Evolutionary conservation across 305 asterid genomes (phyloP).

Genomic region (Fraxinus dipetala): DNA sequence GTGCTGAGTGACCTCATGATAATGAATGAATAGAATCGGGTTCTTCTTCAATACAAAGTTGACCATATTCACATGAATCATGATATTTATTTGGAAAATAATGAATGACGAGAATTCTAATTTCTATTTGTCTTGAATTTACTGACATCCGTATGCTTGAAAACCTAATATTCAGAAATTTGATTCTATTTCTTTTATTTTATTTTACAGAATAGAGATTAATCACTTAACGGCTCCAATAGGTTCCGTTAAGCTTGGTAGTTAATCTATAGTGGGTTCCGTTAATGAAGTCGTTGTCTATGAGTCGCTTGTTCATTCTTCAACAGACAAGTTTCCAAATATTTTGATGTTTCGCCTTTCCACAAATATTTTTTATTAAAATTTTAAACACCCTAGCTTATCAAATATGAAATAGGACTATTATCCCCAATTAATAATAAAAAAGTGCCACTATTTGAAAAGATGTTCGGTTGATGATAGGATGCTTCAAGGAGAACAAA

Average conservation of each 20-base stretch:
- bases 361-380: background rate
- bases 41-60: background rate
- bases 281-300: too few relatives aligned
- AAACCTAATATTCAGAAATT: background rate
- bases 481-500: background rate
- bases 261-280: background rate
- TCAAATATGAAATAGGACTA: background rate
- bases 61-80: background rate
- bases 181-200: background rate
- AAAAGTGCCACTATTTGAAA: background rate
- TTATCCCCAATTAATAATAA: background rate
- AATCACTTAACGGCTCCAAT: background rate
- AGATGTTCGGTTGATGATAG: background rate
- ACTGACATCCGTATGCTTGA: background rate
- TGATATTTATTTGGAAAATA: background rate
- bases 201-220: background rate
- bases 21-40: constrained; percentile 7
- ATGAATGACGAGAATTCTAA: background rate
- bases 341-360: too few relatives aligned
- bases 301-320: background rate
- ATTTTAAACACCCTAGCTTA: background rate
- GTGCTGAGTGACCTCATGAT: background rate
- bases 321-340: background rate
- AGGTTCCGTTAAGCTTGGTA: background rate
- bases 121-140: background rate